phyloP scores from a whole-genome alignment of 495 filamentous ascomycete species.

The Podospora conica region DNA sequence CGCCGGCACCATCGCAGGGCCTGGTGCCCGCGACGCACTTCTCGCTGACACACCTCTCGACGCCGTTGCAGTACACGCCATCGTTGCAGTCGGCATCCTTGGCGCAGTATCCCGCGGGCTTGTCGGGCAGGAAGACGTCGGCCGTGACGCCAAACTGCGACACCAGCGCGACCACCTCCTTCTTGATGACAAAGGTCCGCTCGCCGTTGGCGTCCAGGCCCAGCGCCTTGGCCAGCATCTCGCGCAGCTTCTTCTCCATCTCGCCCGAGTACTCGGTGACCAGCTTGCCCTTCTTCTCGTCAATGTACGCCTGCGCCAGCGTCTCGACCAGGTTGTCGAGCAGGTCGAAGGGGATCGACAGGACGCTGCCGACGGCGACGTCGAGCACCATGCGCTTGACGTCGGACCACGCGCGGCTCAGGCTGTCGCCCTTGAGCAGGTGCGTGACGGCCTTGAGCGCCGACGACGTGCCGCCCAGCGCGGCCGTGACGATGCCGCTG shows the following conservation, averaged over 20 bases:
- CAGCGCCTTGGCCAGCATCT: conserved; percentile 2
- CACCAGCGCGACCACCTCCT: conserved; percentile 13
- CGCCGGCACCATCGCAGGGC: conserved; percentile 1
- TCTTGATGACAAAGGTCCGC: conserved; percentile 11
- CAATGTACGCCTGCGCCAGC: conserved; percentile 8
- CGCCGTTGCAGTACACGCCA: conserved; percentile 10
- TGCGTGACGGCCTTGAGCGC: conserved; percentile 12
- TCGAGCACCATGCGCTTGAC: conserved; percentile 11
- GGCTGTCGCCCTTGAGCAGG: conserved; percentile 12
- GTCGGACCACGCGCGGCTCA: conserved; percentile 11
- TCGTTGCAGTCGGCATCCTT: conserved; percentile 12
- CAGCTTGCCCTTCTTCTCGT: conserved; percentile 11
- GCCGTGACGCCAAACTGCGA: conserved; percentile 2
- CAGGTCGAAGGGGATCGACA: conserved; percentile 12
- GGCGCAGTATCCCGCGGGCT: conserved; percentile 12
- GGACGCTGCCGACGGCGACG: conserved; percentile 7
- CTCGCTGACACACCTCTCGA: conserved; percentile 16
- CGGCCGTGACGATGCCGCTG: conserved; percentile 12
- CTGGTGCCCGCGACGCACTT: background rate
- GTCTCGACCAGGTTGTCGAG: conserved; percentile 14
- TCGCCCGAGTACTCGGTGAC: conserved; percentile 9
- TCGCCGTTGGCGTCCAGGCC: conserved; percentile 15
- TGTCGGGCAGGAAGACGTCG: conserved; percentile 13
- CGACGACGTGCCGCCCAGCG: conserved; percentile 13
- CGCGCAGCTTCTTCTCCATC: conserved; percentile 11